Base-by-base conservation (phyloP, 805 yeast genomes). In the Ogataea dorogensis region DNA sequence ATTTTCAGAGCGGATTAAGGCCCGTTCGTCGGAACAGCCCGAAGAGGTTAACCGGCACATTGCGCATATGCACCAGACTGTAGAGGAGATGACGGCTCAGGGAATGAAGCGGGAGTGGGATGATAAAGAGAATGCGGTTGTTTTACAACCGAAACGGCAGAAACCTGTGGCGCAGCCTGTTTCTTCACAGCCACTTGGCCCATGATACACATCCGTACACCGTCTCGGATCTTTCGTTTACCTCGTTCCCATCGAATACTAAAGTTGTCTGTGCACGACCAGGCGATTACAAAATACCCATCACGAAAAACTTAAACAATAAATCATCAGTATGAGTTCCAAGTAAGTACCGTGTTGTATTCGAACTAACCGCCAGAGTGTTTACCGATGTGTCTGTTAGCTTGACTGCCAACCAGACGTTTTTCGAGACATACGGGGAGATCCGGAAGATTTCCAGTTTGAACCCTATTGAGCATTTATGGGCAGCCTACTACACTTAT, bases 401-500 rank as follows among this genome's bases (percentile, higher is more conserved):
- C 21, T 33, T 58, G 17, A 41, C 33, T 10, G 49, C 53, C 15
- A 46, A 44, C 20, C 54, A 46, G 4, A 32, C 57, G n/a, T 51
- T 61, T 26, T 38, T 23, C 6, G 19, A 40, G 4, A 48, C 57
- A 9, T 61, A 51, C 33, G 43, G 49, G 9, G 43, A 47, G 22
- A 40, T 61, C 16, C 46, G 47, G 27, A 45, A 55, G 8, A 33
- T 67, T 16, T 48, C 49, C 2, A 50, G 54, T 17, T 61, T 79
- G 43, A 74, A 64, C 51, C 35, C 65, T 16, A 26, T 80, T 27
- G 97, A 91, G 61, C 73, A 73, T 46, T 56, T 77, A 39, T 91
- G 98, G 98, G 95, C 94, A 9, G 67, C 87, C 15, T 91, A 86
- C 78, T 91, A 88, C 67, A 68, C 77, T 41, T 88, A 79, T 64